Conservation (phyloP, 2,329 filamentous ascomycete genomes). For the Aspergillus tamarii region DNA sequence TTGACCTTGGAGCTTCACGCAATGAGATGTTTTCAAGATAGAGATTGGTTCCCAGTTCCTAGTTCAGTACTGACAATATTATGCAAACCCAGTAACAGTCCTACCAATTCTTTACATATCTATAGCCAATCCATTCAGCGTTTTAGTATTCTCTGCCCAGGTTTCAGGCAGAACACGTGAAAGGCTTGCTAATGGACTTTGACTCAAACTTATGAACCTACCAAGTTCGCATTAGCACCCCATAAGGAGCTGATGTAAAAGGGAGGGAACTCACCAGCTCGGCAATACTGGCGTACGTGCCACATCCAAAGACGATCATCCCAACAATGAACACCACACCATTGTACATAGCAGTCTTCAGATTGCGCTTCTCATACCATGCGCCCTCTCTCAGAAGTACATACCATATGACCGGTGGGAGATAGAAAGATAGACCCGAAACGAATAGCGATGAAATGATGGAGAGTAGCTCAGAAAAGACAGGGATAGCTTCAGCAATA, state of each 20-base stretch:
- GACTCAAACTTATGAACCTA: not conserved
- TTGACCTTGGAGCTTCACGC: no score
- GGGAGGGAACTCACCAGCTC: slow-evolving; percentile 1
- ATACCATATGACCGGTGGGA: slow-evolving; percentile 4
- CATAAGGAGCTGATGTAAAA: not conserved
- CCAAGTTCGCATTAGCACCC: not conserved
- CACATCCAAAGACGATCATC: not conserved
- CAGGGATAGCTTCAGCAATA: slow-evolving; percentile 24
- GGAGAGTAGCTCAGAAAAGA: slow-evolving; percentile 3
- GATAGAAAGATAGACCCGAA: slow-evolving; percentile 4
- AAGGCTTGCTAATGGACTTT: not conserved
- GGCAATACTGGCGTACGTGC: slow-evolving; percentile 3
- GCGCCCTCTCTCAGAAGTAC: not conserved
- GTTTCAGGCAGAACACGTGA: not conserved
- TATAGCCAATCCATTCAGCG: not conserved
- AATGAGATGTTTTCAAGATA: no score
- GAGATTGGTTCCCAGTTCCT: no score
- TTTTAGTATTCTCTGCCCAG: not conserved
- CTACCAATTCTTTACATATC: not conserved
- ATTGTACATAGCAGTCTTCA: not conserved
- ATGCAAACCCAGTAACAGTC: not conserved
- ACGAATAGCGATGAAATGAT: slow-evolving; percentile 1
- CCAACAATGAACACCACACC: not conserved
- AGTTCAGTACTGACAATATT: not conserved
- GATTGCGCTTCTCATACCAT: not conserved